Conservation (phyloP, 192 early-diverging fungal genomes). For the Blastocladiella britannica region DNA sequence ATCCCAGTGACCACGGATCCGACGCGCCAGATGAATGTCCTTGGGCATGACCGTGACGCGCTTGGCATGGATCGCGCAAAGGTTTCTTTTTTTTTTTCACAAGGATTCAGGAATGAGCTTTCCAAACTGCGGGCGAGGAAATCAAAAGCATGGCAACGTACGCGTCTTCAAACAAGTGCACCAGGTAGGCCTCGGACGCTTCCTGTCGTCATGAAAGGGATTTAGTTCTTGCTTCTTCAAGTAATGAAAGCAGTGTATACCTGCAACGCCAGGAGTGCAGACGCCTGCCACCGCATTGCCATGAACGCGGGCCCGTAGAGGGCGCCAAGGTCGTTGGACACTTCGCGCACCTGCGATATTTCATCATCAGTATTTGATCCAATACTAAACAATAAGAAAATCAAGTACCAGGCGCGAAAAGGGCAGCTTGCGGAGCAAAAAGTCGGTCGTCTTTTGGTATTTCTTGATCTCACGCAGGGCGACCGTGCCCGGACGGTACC, state of each 20-base stretch:
- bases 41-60: constrained; percentile 80
- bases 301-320: constrained; percentile 4
- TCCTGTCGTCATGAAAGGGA: not conserved
- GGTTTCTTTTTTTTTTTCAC: constrained; percentile 26
- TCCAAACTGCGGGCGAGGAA: not conserved
- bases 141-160: constrained; percentile 10
- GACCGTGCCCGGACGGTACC: constrained; percentile 54
- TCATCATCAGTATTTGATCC: not conserved
- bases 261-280: constrained; percentile 57
- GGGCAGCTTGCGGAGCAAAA: constrained; percentile 65
- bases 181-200: constrained; percentile 56
- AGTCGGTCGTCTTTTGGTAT: constrained; percentile 61
- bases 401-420: constrained; percentile 63
- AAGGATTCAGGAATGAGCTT: not conserved
- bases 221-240: not conserved
- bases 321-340: not conserved
- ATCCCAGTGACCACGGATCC: constrained; percentile 67
- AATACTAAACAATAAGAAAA: constrained; percentile 6
- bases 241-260: constrained; percentile 14
- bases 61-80: constrained; percentile 87
- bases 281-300: constrained; percentile 46
- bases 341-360: not conserved
- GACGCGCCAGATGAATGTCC: constrained; percentile 73
- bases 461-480: constrained; percentile 67
- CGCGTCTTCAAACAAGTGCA: constrained; percentile 78